These are phyloP conservation scores for Litsea cubeba DNA, from an alignment of 164 flowering plant species.

Conservation along the genomic window DNA sequence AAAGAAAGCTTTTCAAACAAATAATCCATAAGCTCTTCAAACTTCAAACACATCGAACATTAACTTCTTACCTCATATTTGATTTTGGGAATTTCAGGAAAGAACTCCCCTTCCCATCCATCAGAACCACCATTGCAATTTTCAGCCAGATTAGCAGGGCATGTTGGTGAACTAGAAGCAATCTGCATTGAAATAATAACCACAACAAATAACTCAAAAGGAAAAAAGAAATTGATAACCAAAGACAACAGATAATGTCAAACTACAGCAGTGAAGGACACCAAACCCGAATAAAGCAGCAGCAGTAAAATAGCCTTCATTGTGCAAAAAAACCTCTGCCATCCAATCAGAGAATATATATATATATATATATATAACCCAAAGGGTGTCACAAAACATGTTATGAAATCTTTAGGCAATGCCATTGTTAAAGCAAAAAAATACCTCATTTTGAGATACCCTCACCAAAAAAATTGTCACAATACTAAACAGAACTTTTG, in stretches of 20 bases:
- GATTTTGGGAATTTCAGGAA: constrained; percentile 79
- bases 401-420: neutral
- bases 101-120: constrained; percentile 95
- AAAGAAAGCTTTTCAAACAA: neutral
- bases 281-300: constrained; percentile 31
- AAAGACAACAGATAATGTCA: too few relatives aligned
- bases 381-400: neutral
- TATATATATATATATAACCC: too few relatives aligned
- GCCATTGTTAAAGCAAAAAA: neutral
- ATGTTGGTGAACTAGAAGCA: constrained; percentile 44
- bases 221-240: neutral
- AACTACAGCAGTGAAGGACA: constrained; percentile 38
- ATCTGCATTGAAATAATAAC: neutral
- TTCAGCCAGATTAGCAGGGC: constrained; percentile 55
- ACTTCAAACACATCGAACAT: neutral
- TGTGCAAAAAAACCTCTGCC: constrained; percentile 16
- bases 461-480: neutral
- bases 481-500: neutral
- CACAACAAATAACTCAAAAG: neutral
- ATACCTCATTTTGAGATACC: neutral
- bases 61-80: constrained; percentile 69
- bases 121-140: constrained; percentile 38
- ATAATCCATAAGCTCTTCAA: neutral
- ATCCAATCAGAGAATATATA: neutral
- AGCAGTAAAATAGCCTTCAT: constrained; percentile 36